These are phyloP conservation scores for Dactylellina parvicollis DNA, from an alignment of 2,329 filamentous ascomycete species.

Conservation along the genomic window DNA sequence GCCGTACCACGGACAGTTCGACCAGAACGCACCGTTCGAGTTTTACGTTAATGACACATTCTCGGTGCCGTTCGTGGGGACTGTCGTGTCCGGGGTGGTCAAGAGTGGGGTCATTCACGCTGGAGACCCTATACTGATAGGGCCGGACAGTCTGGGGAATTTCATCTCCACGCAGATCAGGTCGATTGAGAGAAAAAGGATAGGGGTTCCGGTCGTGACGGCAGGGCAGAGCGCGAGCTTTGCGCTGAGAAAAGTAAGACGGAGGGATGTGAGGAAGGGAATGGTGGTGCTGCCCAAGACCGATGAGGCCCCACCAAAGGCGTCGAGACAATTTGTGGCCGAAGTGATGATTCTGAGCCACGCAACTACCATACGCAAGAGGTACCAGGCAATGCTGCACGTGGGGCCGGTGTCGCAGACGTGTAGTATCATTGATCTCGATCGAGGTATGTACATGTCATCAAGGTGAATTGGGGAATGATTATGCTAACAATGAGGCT, in stretches of 20 bases:
- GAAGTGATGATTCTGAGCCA: constrained; percentile 95
- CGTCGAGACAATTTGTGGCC: constrained; percentile 79
- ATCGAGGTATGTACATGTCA: constrained; percentile 69
- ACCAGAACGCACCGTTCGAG: constrained; percentile 86
- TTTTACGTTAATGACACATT: constrained; percentile 98
- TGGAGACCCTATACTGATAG: constrained; percentile 88
- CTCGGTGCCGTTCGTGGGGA: constrained; percentile 95
- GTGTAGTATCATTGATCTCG: constrained; percentile 96
- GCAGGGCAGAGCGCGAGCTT: constrained; percentile 94
- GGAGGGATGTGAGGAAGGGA: constrained; percentile 94
- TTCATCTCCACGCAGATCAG: constrained; percentile 87
- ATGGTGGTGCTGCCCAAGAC: constrained; percentile 94
- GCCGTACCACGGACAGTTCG: constrained; percentile 92
- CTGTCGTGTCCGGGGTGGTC: constrained; percentile 92
- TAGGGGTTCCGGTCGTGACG: constrained; percentile 84
- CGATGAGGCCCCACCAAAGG: constrained; percentile 75
- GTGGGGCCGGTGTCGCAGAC: constrained; percentile 95
- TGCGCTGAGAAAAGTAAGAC: constrained; percentile 83
- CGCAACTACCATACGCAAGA: constrained; percentile 94
- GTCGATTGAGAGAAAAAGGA: constrained; percentile 93
- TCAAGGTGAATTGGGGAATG: not conserved
- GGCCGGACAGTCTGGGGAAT: constrained; percentile 88
- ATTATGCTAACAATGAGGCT: constrained; percentile 9
- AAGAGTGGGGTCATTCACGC: constrained; percentile 77
- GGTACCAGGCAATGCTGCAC: constrained; percentile 98